phyloP scores from a whole-genome alignment of 345 rosid species.

The Lepidium sativum region DNA sequence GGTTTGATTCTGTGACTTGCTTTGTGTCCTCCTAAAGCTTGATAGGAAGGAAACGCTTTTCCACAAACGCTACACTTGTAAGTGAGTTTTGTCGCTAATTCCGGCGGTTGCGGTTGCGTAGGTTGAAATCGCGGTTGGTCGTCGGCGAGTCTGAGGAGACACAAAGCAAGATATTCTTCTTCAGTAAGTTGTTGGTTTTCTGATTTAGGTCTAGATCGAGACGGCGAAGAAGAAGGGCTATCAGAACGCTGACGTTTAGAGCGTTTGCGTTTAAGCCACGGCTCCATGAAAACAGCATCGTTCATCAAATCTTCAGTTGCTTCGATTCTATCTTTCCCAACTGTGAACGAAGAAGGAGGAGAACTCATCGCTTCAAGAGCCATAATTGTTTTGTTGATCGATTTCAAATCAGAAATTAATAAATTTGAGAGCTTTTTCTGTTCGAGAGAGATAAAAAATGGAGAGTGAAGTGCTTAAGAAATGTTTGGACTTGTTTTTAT shows the following conservation, averaged over 20 bases:
- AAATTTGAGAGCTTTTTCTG: neutral
- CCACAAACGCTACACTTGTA: conserved; percentile 75
- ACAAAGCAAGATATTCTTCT: conserved; percentile 71
- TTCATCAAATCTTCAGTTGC: conserved; percentile 11
- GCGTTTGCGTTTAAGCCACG: conserved; percentile 61
- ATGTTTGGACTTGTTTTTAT: conserved; percentile 22
- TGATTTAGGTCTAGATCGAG: conserved; percentile 4
- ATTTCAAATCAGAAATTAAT: neutral
- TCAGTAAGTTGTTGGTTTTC: conserved; percentile 26
- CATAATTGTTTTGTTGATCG: conserved; percentile 28
- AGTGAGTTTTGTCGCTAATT: conserved; percentile 21
- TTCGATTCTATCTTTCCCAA: conserved; percentile 3
- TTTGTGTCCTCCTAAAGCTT: conserved; percentile 94
- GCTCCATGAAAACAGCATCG: conserved; percentile 35
- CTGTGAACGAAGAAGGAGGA: conserved; percentile 29
- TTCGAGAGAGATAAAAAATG: neutral
- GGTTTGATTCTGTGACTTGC: conserved; percentile 89
- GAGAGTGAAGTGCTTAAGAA: conserved; percentile 19
- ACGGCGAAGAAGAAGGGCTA: conserved; percentile 24
- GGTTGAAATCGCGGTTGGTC: conserved; percentile 28
- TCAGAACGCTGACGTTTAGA: conserved; percentile 44
- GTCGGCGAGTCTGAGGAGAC: conserved; percentile 75
- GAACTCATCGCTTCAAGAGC: conserved; percentile 69
- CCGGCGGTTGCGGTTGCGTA: conserved; percentile 11
- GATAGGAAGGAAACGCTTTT: conserved; percentile 79